Evolutionary conservation across 2,329 filamentous ascomycete species (phyloP).

Genomic region (Pyricularia pennisetigena): DNA sequence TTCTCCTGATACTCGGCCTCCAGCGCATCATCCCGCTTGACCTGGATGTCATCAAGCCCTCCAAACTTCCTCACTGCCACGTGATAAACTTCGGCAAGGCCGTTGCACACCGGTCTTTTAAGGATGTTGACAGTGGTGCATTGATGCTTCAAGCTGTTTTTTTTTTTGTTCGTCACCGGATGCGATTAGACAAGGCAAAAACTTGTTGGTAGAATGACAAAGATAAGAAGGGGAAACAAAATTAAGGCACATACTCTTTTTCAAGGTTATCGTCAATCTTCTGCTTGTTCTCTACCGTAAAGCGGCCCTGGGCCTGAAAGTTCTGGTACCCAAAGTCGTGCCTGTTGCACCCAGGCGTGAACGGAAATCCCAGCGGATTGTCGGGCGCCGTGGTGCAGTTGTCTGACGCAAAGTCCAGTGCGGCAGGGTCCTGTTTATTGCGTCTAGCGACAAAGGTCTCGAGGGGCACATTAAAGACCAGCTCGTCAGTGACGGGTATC

Average conservation of each 20-base stretch:
- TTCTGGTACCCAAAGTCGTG: conserved; percentile 50
- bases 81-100: conserved; percentile 29
- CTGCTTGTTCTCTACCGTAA: conserved; percentile 28
- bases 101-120: conserved; percentile 16
- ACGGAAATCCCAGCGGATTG: conserved; percentile 33
- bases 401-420: conserved; percentile 30
- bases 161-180: background rate
- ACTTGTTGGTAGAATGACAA: too few relatives aligned
- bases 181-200: background rate
- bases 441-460: conserved; percentile 14
- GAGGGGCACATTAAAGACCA: background rate
- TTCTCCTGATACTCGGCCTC: conserved; percentile 23
- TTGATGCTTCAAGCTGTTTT: conserved; percentile 24
- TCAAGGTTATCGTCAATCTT: conserved; percentile 40
- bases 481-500: background rate
- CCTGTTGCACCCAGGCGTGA: conserved; percentile 34
- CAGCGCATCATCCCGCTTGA: conserved; percentile 15
- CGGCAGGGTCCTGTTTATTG: conserved; percentile 25
- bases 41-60: conserved; percentile 19
- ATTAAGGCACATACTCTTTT: conserved; percentile 23
- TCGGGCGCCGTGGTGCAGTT: conserved; percentile 31
- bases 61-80: conserved; percentile 26
- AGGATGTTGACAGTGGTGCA: conserved; percentile 15
- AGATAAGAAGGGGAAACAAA: background rate
- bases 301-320: conserved; percentile 37